Evolutionary conservation across 225 moss, liverwort and hornwort species (phyloP), one percentile per base, ranked within the genome.

Genomic region (Takakia lepidozioides): DNA sequence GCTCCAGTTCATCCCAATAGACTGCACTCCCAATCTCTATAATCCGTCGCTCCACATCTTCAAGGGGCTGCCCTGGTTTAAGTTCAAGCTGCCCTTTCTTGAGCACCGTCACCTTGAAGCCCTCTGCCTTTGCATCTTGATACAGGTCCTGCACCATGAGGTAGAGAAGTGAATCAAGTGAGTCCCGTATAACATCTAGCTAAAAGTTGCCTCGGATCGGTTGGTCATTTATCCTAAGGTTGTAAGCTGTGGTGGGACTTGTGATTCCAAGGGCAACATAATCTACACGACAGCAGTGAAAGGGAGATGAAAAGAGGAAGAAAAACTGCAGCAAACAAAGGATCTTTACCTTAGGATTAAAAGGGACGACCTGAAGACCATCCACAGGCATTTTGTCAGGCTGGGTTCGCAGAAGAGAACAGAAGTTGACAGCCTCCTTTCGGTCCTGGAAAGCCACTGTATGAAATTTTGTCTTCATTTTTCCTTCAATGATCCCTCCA

Each of bases 361-460:
- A 41, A 1, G 91, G 83, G 38, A 83, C 63, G n/a, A 85, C 73
- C 18, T 91, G 72, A 44, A 81, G 85, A 52, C 52, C 38, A 52
- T 79, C 70, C 27, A 61, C 72, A 54, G 45, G 57, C 24, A 72
- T 26, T 27, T 69, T 69, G 10, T 68, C 48, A 14, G 69, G 76
- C 53, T 98, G 84, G 41, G 78, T 66, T 28, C 67, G 70, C 16
- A 88, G 44, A 24, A 98, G 59, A 5, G 65, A 70, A 61, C 78
- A 83, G 65, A 91, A 98, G 47, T 98, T 91, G 43, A 78, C 59
- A n/a, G 98, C 91, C 48, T 98, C 98, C 71, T 74, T 82, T 40
- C 78, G 73, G 52, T 98, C 98, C 67, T 91, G 85, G 42, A 98
- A 98, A 28, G 87, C 98, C 40, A 98, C 65, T 8, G 91, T 91